Conservation (phyloP, 768 basidiomycete genomes). For the Lentinus brumalis region DNA sequence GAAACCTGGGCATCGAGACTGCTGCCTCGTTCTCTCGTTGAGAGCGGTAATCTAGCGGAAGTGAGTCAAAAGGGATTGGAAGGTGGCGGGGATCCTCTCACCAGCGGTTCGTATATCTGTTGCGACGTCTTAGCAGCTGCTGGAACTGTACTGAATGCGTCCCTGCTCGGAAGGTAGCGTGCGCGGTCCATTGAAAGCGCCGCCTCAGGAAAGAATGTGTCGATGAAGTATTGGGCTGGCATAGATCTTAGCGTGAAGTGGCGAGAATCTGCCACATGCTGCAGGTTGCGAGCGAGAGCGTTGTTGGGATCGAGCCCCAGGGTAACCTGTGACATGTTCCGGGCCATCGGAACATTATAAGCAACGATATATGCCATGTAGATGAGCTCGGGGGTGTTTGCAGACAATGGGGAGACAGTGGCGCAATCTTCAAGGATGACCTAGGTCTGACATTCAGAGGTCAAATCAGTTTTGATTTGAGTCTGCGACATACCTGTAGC, state of each 20-base stretch:
- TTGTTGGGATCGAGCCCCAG: no score
- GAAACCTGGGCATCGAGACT: constrained; percentile 11
- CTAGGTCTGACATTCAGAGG: no score
- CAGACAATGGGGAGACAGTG: no score
- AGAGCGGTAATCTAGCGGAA: not conserved
- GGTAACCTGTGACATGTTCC: no score
- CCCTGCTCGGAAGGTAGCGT: not conserved
- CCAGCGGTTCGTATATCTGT: not conserved
- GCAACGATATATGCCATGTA: no score
- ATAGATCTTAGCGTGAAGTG: not conserved
- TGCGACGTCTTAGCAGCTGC: not conserved
- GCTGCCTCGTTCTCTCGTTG: not conserved
- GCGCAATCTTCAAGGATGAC: no score
- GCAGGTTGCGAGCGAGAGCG: no score
- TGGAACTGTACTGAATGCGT: not conserved
- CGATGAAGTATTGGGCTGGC: not conserved
- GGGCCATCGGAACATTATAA: no score
- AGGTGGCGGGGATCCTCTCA: not conserved
- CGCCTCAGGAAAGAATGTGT: not conserved
- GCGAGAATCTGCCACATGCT: not conserved
- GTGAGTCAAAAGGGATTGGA: not conserved
- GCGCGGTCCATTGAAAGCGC: not conserved
- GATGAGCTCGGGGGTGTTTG: no score
- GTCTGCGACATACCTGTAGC: no score
- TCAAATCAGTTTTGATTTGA: no score